Percentiles rank a stretch among this genome's conserved stretches.
Evolutionary conservation across 192 early-diverging fungal species (phyloP).

Genomic region (Rhizophagus prolifer): DNA sequence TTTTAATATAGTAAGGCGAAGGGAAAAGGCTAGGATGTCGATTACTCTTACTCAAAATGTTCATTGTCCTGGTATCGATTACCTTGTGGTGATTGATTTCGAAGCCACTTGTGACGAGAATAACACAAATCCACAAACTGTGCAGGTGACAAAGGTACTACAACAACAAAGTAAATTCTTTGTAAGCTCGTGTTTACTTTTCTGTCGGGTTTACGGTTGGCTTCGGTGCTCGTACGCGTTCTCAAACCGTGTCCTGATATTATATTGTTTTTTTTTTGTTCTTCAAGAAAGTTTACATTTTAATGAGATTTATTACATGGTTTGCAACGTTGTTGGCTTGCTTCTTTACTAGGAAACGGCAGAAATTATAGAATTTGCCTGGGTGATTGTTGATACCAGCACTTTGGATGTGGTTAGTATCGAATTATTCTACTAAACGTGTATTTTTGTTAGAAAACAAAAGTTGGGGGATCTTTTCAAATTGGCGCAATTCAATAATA

Average conservation of each 20-base stretch:
- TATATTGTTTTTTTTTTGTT: constrained; percentile 22
- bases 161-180: not conserved
- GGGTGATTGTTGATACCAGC: constrained; percentile 47
- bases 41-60: constrained; percentile 10
- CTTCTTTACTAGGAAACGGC: constrained; percentile 49
- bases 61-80: constrained; percentile 40
- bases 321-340: constrained; percentile 24
- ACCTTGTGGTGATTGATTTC: constrained; percentile 62
- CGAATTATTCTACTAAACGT: not conserved
- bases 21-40: constrained; percentile 11
- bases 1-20: not conserved
- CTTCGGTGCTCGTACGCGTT: constrained; percentile 27
- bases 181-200: not conserved
- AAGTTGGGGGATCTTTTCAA: not conserved
- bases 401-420: constrained; percentile 41
- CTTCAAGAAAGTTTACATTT: constrained; percentile 21
- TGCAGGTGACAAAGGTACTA: constrained; percentile 55
- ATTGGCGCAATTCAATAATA: not conserved
- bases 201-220: constrained; percentile 17
- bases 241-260: constrained; percentile 28
- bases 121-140: constrained; percentile 51
- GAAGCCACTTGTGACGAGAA: constrained; percentile 77
- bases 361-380: constrained; percentile 61
- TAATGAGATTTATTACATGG: constrained; percentile 31
- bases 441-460: not conserved